Base-by-base conservation (phyloP, 257 asterid species). In the Datura wrightii region DNA sequence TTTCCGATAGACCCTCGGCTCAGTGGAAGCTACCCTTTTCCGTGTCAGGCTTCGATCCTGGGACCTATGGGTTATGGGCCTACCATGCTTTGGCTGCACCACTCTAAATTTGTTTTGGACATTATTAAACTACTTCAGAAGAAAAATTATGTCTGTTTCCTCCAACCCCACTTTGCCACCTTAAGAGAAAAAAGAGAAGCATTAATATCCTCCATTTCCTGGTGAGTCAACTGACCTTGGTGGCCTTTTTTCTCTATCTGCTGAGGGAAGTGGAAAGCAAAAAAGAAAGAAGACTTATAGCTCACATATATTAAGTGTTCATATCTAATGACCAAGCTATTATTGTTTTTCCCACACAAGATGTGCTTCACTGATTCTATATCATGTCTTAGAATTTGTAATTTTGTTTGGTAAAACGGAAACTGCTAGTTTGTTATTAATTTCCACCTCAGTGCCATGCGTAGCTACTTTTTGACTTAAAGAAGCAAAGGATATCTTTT, bases 161-260 rank as follows among this genome's bases (percentile, higher is more conserved):
- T 74, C 59, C 81, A 48, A 50, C 81, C 44, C 81, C 11, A 6
- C 62, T 48, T 31, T 34, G 60, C 44, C 60, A 48, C 81, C 60
- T 74, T 74, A 48, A 76, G 60, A 76, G 81, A 34, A 24, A 74
- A 48, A 76, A 24, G 24, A 76, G 55, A 24, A 7, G 24, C 60
- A 76, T 74, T 74, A 19, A 2, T 74, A 74, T 76, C 81, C 81
- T 24, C 16, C 81, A 44, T 52, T 74, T 48, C 19, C 60, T 7
- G 8, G 60, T 76, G 44, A 50, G 59, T 24, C 81, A 76, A 48
- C 81, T 76, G 60, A 24, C 60, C 60, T 48, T 74, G 60, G 60
- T 74, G 58, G 44, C 11, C 62, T 48, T 76, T 69, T 52, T 74
- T 50, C 81, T 74, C 60, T 50, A 50, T 76, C 62, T 48, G 81